These are phyloP conservation scores for Hypomontagnella monticulosa DNA, from an alignment of 495 filamentous ascomycete species.

Conservation along the genomic window DNA sequence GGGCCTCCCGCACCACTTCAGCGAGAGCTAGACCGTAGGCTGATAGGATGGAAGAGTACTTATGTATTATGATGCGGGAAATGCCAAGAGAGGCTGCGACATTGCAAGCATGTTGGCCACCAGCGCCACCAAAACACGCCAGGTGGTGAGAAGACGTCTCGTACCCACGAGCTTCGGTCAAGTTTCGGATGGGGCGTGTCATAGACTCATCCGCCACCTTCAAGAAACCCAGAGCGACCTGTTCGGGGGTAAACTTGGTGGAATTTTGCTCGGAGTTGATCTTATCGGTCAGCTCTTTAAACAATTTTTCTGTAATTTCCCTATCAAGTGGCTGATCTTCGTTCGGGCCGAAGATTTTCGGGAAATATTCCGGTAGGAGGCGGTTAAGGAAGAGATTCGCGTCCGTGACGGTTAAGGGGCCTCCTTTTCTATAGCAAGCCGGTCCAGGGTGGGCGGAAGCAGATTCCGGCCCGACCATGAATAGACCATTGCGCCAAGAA, in stretches of 20 bases:
- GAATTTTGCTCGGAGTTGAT: conserved; percentile 69
- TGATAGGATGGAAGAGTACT: conserved; percentile 83
- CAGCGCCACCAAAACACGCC: conserved; percentile 84
- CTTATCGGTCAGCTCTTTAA: conserved; percentile 71
- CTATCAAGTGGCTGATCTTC: conserved; percentile 79
- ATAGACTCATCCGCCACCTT: conserved; percentile 86
- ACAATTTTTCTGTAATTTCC: conserved; percentile 69
- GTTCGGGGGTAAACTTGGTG: conserved; percentile 74
- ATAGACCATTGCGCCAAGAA: conserved; percentile 81
- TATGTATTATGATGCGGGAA: conserved; percentile 75
- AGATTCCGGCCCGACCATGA: conserved; percentile 85
- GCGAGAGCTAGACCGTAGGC: conserved; percentile 88
- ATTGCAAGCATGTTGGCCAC: conserved; percentile 86
- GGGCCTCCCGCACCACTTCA: conserved; percentile 79
- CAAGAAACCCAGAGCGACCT: conserved; percentile 80
- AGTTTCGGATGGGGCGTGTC: conserved; percentile 78
- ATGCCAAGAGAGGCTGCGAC: conserved; percentile 78
- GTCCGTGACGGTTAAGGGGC: conserved; percentile 79
- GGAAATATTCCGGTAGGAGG: conserved; percentile 83
- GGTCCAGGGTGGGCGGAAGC: conserved; percentile 84
- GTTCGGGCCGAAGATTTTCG: conserved; percentile 82
- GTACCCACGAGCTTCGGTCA: conserved; percentile 82
- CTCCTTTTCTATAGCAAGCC: conserved; percentile 84
- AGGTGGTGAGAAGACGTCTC: conserved; percentile 80
- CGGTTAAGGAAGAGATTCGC: conserved; percentile 82